These are phyloP conservation scores for Fomitopsis palustris DNA, from an alignment of 1,284 basidiomycete genomes.

Conservation along the genomic window DNA sequence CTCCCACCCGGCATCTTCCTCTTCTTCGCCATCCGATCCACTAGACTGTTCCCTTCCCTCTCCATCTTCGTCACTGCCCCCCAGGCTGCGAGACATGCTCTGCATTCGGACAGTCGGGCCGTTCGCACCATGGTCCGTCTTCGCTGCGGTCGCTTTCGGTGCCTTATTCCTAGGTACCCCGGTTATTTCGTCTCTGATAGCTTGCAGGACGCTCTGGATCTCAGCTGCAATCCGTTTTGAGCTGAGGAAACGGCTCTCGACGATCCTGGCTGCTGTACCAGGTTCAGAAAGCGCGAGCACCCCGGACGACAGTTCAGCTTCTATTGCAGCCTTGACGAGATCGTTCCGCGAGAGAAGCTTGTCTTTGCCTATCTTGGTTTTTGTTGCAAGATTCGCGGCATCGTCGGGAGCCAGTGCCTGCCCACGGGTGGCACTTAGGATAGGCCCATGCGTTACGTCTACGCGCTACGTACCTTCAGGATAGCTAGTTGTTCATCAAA, in stretches of 20 bases:
- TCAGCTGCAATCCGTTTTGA: constrained; percentile 71
- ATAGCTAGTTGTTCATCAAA: constrained; percentile 67
- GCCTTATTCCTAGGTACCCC: constrained; percentile 26
- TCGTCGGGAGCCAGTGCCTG: constrained; percentile 60
- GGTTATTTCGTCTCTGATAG: constrained; percentile 40
- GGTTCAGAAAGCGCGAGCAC: constrained; percentile 29
- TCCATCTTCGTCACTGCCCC: constrained; percentile 22
- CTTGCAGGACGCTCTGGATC: constrained; percentile 50
- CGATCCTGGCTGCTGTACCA: constrained; percentile 53
- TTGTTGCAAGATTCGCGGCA: constrained; percentile 60
- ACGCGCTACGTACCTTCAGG: constrained; percentile 50
- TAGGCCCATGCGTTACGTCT: neutral
- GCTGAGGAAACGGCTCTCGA: constrained; percentile 73
- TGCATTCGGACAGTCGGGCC: neutral
- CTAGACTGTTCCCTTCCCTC: constrained; percentile 4
- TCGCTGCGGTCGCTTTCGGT: constrained; percentile 21
- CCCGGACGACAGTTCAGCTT: constrained; percentile 36
- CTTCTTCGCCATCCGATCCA: constrained; percentile 17
- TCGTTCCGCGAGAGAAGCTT: constrained; percentile 46
- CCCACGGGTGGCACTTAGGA: neutral
- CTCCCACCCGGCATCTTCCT: constrained; percentile 20
- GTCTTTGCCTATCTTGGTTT: constrained; percentile 75
- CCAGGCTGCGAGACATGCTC: neutral
- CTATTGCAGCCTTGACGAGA: constrained; percentile 42
- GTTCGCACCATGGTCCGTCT: constrained; percentile 7